A percentile compares a stretch with the other conserved stretches of the same genome.
phyloP scores from a whole-genome alignment of 1,284 basidiomycete genomes.

The Cutaneotrichosporon cyanovorans region DNA sequence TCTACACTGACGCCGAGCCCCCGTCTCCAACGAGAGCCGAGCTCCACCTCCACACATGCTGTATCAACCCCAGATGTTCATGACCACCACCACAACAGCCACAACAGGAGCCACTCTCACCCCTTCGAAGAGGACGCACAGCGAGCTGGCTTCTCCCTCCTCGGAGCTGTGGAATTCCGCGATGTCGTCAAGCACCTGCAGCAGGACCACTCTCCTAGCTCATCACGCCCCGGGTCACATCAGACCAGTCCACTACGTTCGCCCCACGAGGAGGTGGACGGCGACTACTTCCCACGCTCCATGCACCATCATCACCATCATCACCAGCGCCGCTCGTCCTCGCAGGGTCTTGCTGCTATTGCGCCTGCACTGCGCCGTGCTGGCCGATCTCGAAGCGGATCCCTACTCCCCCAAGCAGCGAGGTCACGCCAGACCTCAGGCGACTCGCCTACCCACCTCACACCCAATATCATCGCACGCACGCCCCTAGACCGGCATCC shows the following conservation, averaged over 20 bases:
- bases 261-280: not conserved
- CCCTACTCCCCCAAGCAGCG: not conserved
- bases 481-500: too few species aligned
- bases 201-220: constrained; percentile 36
- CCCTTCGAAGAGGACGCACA: constrained; percentile 7
- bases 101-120: too few species aligned
- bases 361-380: constrained; percentile 1
- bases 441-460: not conserved
- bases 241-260: not conserved
- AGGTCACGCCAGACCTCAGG: not conserved
- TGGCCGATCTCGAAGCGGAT: constrained; percentile 2
- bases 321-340: constrained; percentile 7
- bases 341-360: constrained; percentile 2
- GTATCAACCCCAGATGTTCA: not conserved
- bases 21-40: not conserved
- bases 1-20: not conserved
- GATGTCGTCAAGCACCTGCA: constrained; percentile 66
- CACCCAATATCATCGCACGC: too few species aligned
- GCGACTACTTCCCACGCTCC: constrained; percentile 4
- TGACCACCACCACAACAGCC: not conserved
- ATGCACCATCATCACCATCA: not conserved
- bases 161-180: constrained; percentile 20
- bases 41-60: not conserved
- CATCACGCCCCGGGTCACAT: constrained; percentile 3
- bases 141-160: constrained; percentile 14